Evolutionary conservation across 371 early-diverging fungal genomes (phyloP).

Genomic region (Rhizopus sp.): DNA sequence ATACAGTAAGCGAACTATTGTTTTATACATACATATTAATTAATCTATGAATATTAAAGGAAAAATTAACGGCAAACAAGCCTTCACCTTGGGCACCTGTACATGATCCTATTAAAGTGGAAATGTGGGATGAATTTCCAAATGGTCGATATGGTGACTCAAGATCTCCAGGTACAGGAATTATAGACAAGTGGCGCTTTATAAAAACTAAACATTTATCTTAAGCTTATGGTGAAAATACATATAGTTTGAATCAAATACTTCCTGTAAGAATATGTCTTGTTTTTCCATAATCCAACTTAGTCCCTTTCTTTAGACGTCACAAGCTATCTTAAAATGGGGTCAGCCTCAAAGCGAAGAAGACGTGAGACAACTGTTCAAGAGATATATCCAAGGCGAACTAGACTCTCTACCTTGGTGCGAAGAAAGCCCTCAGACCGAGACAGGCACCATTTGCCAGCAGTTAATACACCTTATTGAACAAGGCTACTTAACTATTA

Average conservation of each 20-base stretch:
- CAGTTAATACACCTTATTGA: slow-evolving; percentile 67
- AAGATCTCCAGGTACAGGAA: slow-evolving; percentile 68
- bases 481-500: slow-evolving; percentile 90
- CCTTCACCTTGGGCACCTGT: slow-evolving; percentile 25
- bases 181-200: slow-evolving; percentile 59
- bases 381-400: slow-evolving; percentile 70
- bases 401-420: slow-evolving; percentile 88
- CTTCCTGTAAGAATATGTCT: slow-evolving; percentile 42
- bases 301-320: slow-evolving; percentile 13
- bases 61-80: slow-evolving; percentile 2
- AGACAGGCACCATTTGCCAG: slow-evolving; percentile 73
- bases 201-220: slow-evolving; percentile 32
- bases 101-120: slow-evolving; percentile 43
- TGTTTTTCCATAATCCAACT: not conserved
- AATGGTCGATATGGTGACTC: slow-evolving; percentile 98
- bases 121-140: slow-evolving; percentile 95
- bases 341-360: slow-evolving; percentile 60
- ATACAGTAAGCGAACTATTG: not conserved
- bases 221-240: slow-evolving; percentile 48
- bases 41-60: not conserved
- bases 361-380: slow-evolving; percentile 78
- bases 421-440: slow-evolving; percentile 76
- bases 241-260: slow-evolving; percentile 74
- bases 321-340: slow-evolving; percentile 62
- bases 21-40: not conserved